Conservation (phyloP, 139 green algal genomes). For the Chlamydomonas applanata region DNA sequence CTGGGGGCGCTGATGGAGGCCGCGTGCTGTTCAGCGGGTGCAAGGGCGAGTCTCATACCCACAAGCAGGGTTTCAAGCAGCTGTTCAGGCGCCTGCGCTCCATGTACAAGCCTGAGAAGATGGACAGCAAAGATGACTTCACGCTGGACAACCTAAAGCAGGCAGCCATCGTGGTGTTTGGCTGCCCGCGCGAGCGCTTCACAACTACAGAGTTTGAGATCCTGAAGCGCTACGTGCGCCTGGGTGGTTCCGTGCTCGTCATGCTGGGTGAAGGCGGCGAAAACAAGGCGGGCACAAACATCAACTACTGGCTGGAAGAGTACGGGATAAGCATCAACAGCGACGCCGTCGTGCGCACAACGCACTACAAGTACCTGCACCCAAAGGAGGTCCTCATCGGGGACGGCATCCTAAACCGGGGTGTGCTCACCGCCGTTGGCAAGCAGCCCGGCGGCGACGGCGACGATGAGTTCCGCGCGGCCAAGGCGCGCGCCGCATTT, state of each 20-base stretch:
- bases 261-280: conserved; percentile 67
- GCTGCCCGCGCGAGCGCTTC: conserved; percentile 69
- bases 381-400: conserved; percentile 74
- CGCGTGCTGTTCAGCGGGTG: conserved; percentile 53
- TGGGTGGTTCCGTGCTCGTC: conserved; percentile 69
- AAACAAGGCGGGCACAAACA: conserved; percentile 60
- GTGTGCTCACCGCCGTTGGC: conserved; percentile 47
- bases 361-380: conserved; percentile 83
- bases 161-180: conserved; percentile 69
- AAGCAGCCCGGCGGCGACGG: conserved; percentile 27
- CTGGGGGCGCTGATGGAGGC: conserved; percentile 9
- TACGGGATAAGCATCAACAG: conserved; percentile 70
- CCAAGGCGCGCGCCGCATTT: conserved; percentile 33
- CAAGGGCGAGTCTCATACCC: conserved; percentile 67
- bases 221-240: conserved; percentile 48
- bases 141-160: conserved; percentile 37
- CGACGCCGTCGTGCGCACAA: conserved; percentile 71
- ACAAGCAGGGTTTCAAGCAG: conserved; percentile 68
- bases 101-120: conserved; percentile 49
- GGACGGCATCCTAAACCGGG: conserved; percentile 80
- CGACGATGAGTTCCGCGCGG: conserved; percentile 37
- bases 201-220: conserved; percentile 58
- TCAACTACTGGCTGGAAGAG: conserved; percentile 81
- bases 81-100: conserved; percentile 62
- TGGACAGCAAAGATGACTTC: conserved; percentile 48